Evolutionary conservation across 345 rosid genomes (phyloP), one percentile per base, ranked within the genome.

Genomic region (Gossypium australe): DNA sequence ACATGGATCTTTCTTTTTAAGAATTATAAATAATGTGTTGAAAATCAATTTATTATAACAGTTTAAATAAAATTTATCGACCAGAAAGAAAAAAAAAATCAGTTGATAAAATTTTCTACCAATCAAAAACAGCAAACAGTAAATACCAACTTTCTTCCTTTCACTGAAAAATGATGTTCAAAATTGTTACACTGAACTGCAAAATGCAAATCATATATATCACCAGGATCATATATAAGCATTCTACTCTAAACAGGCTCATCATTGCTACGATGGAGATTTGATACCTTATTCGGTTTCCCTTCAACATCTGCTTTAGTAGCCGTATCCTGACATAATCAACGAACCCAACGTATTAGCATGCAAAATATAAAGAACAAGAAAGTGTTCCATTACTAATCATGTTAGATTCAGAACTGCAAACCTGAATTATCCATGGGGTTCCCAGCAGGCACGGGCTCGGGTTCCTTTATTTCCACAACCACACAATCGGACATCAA

Each of bases 401-500:
- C 1, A 29, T 11, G 17, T 45, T 27, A 63, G 34, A 61, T 18
- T 57, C 43, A 13, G 14, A 90, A 69, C 16, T 17, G 44, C 60
- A 27, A 2, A 69, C 98, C 97, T 88, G 98, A 93, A 78, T 92
- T 90, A 80, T 96, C 99, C 99, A 96, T 96, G 29, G 99, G 98
- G 86, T 84, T 95, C 58, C 90, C 95, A 0, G 66, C 88, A 2
- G 94, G 87, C 27, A 72, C 83, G 3, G 97, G 80, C 62, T 93
- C 98, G 2, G 97, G 91, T 77, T 96, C 98, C 89, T 90, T 96
- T 82, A 96, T 92, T 88, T 96, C 98, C 29, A 93, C 98, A 34
- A 96, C 99, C 2, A 93, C 99, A 77, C 98, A 93, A 69, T 96
- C 99, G 0, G 98, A 96, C 98, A 93, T 96, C 90, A 96, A 83